Base-by-base conservation (phyloP, 345 rosid genomes). In the Brassica rapa region DNA sequence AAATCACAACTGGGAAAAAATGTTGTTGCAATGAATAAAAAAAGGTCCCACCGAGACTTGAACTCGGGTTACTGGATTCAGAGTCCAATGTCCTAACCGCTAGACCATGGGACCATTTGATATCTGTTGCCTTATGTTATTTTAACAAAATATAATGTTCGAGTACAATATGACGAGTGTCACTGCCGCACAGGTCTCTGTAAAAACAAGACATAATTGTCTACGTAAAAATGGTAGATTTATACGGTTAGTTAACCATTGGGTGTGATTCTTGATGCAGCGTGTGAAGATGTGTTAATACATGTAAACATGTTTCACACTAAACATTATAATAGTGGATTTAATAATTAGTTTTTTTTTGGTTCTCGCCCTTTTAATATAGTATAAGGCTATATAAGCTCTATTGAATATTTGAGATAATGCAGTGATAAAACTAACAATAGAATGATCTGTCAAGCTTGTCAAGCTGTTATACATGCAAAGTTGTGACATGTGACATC, bases 61-160 rank as follows among this genome's bases (percentile, higher is more conserved):
- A 94, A 92, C 92, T 90, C 92, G 95, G 93, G 97, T 90, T 90
- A 91, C 90, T 88, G 87, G 91, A 94, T 92, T 88, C 93, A 89
- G 29, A 0, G 8, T 39, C 3, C 1, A 49, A 49, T 0, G 56
- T 49, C 56, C 56, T 49, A 49, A 49, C 56, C 56, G 19, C 56
- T 49, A 49, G 56, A 49, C 56, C 56, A 49, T 49, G 56, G 56
- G 56, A 49, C 56, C 56, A 5, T 49, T 5, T 1, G 56, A 49
- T 49, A 4, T n/a, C 15, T 16, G 6, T 1, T 4, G 0, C 19
- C 0, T 19, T 19, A 19, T 19, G 19, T 19, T 19, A 0, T 0
- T 7, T 8, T 30, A 33, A 24, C 21, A 0, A 19, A 25, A 1
- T 32, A 0, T 5, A 0, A 1, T 12, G 21, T 12, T 15, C 16